These are phyloP conservation scores for Beauveria brongniartii DNA, from an alignment of 2,329 filamentous ascomycete species.

Conservation along the genomic window DNA sequence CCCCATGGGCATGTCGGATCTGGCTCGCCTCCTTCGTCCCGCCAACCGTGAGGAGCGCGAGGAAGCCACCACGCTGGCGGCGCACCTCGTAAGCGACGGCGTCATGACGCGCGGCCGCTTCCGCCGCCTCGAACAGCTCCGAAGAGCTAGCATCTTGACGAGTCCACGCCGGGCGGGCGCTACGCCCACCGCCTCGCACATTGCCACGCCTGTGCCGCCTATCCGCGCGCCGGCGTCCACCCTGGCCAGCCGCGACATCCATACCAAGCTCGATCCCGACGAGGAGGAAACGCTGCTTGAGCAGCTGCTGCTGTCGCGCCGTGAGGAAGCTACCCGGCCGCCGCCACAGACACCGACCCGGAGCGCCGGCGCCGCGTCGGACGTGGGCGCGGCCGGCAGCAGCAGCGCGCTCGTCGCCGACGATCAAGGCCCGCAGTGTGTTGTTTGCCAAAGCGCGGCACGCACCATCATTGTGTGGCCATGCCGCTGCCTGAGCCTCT, in stretches of 20 bases:
- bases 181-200: conserved; percentile 11
- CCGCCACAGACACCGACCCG: conserved; percentile 3
- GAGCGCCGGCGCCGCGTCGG: not conserved
- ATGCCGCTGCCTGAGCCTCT: conserved; percentile 86
- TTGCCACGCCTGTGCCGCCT: not conserved
- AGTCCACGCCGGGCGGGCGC: conserved; percentile 19
- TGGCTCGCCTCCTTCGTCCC: conserved; percentile 78
- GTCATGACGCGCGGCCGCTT: conserved; percentile 80
- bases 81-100: conserved; percentile 62
- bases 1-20: conserved; percentile 56
- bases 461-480: conserved; percentile 93
- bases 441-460: conserved; percentile 82
- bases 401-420: not conserved
- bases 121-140: conserved; percentile 56
- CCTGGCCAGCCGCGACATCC: conserved; percentile 14
- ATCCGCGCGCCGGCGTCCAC: not conserved
- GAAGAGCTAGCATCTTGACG: conserved; percentile 56
- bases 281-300: conserved; percentile 56
- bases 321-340: conserved; percentile 20
- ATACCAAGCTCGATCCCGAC: conserved; percentile 39
- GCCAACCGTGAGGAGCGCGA: conserved; percentile 67
- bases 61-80: conserved; percentile 72
- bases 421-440: conserved; percentile 58
- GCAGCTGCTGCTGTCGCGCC: conserved; percentile 48
- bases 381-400: conserved; percentile 42